These are phyloP conservation scores for Aspergillus olivimuriae DNA, from an alignment of 495 filamentous ascomycete species.

Conservation along the genomic window DNA sequence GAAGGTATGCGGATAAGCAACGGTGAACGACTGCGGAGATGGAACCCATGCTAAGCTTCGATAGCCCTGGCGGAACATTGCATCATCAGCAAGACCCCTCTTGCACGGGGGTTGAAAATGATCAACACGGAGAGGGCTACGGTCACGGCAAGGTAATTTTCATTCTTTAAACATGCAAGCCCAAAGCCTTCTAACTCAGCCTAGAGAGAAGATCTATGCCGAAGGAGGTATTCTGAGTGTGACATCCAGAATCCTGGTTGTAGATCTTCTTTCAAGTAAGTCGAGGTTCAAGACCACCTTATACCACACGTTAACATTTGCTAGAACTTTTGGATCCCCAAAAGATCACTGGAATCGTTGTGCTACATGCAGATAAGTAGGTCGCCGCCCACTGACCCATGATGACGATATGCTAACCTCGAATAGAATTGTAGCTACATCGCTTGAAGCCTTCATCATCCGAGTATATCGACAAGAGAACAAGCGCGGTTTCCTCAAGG, in stretches of 20 bases:
- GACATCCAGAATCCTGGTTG: constrained; percentile 89
- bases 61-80: constrained; percentile 85
- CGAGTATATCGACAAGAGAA: constrained; percentile 92
- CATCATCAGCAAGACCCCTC: constrained; percentile 68
- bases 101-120: constrained; percentile 76
- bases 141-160: constrained; percentile 58
- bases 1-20: constrained; percentile 53
- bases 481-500: constrained; percentile 87
- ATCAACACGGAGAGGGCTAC: constrained; percentile 93
- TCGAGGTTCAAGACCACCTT: not conserved
- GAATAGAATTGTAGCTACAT: constrained; percentile 70
- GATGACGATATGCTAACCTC: constrained; percentile 7
- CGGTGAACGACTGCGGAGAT: too few species aligned
- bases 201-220: constrained; percentile 80
- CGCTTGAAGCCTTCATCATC: constrained; percentile 89
- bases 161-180: not conserved
- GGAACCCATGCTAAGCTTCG: constrained; percentile 10
- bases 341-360: constrained; percentile 79
- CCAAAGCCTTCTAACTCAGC: too few species aligned
- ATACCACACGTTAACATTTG: constrained; percentile 14
- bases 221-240: constrained; percentile 91
- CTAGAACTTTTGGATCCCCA: constrained; percentile 66
- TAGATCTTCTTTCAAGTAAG: constrained; percentile 77
- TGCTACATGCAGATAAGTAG: constrained; percentile 80
- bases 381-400: too few species aligned